These are phyloP conservation scores for Incumbomyces lentus DNA, from an alignment of 2,329 filamentous ascomycete species.

Conservation along the genomic window DNA sequence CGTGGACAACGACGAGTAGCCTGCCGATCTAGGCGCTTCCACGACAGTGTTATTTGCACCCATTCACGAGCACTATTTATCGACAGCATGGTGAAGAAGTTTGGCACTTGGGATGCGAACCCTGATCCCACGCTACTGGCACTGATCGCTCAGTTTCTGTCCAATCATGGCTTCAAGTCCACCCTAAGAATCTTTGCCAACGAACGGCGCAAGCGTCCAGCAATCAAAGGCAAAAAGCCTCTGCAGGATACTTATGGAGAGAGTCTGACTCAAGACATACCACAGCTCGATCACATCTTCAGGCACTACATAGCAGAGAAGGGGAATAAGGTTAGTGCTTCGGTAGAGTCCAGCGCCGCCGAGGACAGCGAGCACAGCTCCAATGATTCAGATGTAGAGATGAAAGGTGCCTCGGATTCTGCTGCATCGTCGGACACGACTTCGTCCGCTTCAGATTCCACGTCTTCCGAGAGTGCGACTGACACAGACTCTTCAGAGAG, in stretches of 20 bases:
- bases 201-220: constrained; percentile 2
- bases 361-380: background rate
- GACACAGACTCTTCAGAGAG: constrained; percentile 3
- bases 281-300: constrained; percentile 6
- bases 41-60: too few relatives aligned
- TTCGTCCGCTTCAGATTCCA: constrained; percentile 1
- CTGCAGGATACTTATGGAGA: constrained; percentile 1
- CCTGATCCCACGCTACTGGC: constrained; percentile 3
- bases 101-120: constrained; percentile 1
- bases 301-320: background rate
- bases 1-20: too few relatives aligned
- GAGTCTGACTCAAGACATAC: background rate
- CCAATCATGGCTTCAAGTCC: constrained; percentile 5
- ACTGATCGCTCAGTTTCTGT: constrained; percentile 5
- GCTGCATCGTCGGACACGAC: background rate
- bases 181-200: constrained; percentile 4
- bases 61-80: too few relatives aligned
- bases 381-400: constrained; percentile 2
- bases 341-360: background rate
- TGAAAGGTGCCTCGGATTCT: constrained; percentile 3
- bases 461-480: background rate
- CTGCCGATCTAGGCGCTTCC: too few relatives aligned
- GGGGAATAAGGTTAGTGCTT: background rate
- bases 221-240: background rate
- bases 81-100: background rate